Evolutionary conservation across 176 grass and related monocot species (phyloP), one percentile per base, ranked within the genome.

Genomic region (Triticum dicoccoides): DNA sequence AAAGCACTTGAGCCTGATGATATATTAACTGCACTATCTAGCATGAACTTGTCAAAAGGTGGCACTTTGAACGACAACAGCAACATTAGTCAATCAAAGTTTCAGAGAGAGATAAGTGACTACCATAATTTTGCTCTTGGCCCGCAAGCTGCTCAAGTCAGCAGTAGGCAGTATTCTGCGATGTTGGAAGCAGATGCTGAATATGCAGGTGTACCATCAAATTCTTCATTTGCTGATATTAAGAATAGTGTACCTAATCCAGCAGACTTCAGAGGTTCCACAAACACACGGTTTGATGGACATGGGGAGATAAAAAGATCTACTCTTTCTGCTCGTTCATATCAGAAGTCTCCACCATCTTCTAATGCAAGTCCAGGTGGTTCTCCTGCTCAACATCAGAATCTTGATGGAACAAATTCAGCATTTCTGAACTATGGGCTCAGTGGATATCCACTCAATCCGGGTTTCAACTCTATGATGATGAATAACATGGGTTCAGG

Each of bases 21-120:
- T 91, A 84, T 98, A 88, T 91, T 95, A 79, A 84, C 87, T 91
- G 91, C 93, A 83, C 85, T 98, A 72, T 98, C 95, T 71, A 69
- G 74, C 83, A 90, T 98, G 83, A 95, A 82, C 47, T 86, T 98
- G 69, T 92, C 95, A 61, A 91, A 76, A 74, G 66, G 45, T 81
- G 91, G 77, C 82, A 25, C 87, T 21, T 44, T 82, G 37, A 85
- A 86, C 24, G 71, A 68, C 82, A 78, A 77, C 68, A 91, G 39
- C 62, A 90, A 58, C 51, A 86, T 84, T 83, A 66, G 29, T 65
- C 83, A 66, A 30, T 56, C 80, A n/a, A 91, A 88, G 38, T 82
- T 83, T 86, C 91, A 91, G 73, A 83, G 85, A 88, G 93, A 83
- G 54, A 87, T 77, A 33, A 87, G 78, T 76, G 83, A 95, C 29